Evolutionary conservation across 441 rosid species (phyloP).

Genomic region (Gossypium lobatum): DNA sequence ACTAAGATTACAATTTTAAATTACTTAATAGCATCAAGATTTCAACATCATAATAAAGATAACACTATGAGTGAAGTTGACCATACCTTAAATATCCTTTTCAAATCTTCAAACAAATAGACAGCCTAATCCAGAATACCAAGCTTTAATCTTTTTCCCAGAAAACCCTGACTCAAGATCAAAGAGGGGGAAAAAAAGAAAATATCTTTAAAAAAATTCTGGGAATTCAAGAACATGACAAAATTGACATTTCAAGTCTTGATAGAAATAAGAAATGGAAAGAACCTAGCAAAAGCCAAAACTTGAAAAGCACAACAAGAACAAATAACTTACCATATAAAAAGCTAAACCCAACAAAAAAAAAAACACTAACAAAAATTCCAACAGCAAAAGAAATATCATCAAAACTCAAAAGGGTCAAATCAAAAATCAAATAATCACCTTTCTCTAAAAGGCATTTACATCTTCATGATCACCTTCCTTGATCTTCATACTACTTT

Average conservation of each 20-base stretch:
- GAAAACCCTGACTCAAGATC: constrained; percentile 11
- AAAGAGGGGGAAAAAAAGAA: constrained; percentile 7
- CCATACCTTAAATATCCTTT: constrained; percentile 11
- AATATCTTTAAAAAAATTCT: background rate
- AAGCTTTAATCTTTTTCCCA: background rate
- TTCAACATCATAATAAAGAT: background rate
- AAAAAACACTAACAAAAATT: background rate
- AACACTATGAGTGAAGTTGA: background rate
- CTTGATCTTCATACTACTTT: constrained; percentile 24
- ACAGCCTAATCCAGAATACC: background rate
- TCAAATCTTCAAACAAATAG: constrained; percentile 12
- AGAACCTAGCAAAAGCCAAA: constrained; percentile 2
- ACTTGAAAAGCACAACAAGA: constrained; percentile 8
- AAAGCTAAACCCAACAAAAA: constrained; percentile 4
- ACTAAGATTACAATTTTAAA: background rate
- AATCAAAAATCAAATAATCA: constrained; percentile 14
- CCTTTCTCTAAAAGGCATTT: constrained; percentile 9
- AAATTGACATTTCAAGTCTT: background rate
- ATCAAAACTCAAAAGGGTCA: constrained; percentile 10
- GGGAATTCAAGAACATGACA: background rate
- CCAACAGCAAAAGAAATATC: constrained; percentile 8
- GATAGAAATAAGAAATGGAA: constrained; percentile 5
- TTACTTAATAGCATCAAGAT: constrained; percentile 1
- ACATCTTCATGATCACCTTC: constrained; percentile 19
- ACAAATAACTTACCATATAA: constrained; percentile 16